A percentile compares a stretch with the other conserved stretches of the same genome.
Conservation (phyloP, 2,329 filamentous ascomycete species). For the Penicillium sp. region DNA sequence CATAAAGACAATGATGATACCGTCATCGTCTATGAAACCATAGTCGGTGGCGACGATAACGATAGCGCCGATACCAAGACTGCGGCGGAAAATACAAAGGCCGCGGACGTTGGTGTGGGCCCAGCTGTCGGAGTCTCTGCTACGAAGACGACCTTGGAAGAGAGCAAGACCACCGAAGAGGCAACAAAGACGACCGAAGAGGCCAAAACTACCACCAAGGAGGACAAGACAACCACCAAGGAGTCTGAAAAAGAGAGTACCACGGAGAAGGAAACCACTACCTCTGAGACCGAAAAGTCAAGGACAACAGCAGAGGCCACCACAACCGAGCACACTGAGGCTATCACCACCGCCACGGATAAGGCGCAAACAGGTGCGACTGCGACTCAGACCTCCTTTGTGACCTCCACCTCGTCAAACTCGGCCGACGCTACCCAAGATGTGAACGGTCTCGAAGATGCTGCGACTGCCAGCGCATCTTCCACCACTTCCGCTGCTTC, state of each 20-base stretch:
- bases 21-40: constrained; percentile 55
- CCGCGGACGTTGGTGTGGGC: constrained; percentile 26
- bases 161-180: constrained; percentile 13
- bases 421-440: constrained; percentile 16
- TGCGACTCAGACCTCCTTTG: constrained; percentile 13
- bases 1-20: constrained; percentile 17
- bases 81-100: background rate
- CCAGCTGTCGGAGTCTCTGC: constrained; percentile 24
- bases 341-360: constrained; percentile 4
- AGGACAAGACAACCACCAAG: constrained; percentile 14
- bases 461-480: constrained; percentile 11
- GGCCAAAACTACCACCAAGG: background rate
- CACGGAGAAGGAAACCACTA: constrained; percentile 3
- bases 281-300: constrained; percentile 3
- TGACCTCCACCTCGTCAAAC: constrained; percentile 13
- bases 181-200: constrained; percentile 14
- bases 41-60: constrained; percentile 9
- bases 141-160: constrained; percentile 4
- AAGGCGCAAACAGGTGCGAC: background rate
- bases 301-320: constrained; percentile 10
- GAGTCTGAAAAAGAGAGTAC: constrained; percentile 3
- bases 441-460: constrained; percentile 1
- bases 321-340: constrained; percentile 8
- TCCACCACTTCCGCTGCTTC: constrained; percentile 23
- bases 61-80: constrained; percentile 13